Percentiles rank a stretch among this genome's conserved stretches.
These are phyloP conservation scores for Niveomyces coronatus DNA, from an alignment of 2,329 filamentous ascomycete genomes.

Conservation along the genomic window DNA sequence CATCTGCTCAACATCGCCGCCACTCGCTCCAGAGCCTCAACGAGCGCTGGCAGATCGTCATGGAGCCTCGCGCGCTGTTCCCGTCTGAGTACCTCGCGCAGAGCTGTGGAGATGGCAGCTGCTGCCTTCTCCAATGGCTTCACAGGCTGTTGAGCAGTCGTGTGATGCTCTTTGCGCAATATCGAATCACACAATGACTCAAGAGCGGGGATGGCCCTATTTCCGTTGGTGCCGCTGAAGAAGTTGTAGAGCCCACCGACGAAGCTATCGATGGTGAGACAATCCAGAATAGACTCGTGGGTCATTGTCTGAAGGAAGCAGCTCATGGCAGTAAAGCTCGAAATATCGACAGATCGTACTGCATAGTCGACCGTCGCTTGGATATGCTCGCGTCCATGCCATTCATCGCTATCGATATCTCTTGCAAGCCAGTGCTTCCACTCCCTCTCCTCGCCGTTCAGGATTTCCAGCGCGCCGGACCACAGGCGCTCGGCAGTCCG, in stretches of 20 bases:
- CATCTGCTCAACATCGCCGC: neutral
- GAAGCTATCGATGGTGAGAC: slow-evolving; percentile 7
- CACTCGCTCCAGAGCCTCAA: slow-evolving; percentile 2
- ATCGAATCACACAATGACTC: slow-evolving; percentile 5
- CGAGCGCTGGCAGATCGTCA: slow-evolving; percentile 2
- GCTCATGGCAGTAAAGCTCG: neutral
- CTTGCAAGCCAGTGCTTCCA: slow-evolving; percentile 1
- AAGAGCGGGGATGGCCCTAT: slow-evolving; percentile 2
- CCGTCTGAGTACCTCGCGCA: slow-evolving; percentile 5
- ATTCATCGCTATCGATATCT: slow-evolving; percentile 4
- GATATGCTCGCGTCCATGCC: slow-evolving; percentile 3
- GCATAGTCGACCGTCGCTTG: neutral
- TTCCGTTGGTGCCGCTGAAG: slow-evolving; percentile 5
- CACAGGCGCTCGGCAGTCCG: slow-evolving; percentile 1
- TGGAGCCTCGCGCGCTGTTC: slow-evolving; percentile 6
- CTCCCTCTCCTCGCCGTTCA: slow-evolving; percentile 1
- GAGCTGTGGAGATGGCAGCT: slow-evolving; percentile 3
- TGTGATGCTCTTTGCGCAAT: too few species aligned
- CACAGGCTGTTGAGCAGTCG: too few species aligned
- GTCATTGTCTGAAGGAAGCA: slow-evolving; percentile 6
- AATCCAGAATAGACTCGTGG: slow-evolving; percentile 4
- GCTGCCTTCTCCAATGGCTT: neutral
- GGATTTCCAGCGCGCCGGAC: slow-evolving; percentile 1
- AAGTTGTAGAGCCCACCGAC: slow-evolving; percentile 6
- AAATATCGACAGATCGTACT: neutral